Evolutionary conservation across 306 rosid genomes (phyloP).

Genomic region (Gastrolobium villosum): DNA sequence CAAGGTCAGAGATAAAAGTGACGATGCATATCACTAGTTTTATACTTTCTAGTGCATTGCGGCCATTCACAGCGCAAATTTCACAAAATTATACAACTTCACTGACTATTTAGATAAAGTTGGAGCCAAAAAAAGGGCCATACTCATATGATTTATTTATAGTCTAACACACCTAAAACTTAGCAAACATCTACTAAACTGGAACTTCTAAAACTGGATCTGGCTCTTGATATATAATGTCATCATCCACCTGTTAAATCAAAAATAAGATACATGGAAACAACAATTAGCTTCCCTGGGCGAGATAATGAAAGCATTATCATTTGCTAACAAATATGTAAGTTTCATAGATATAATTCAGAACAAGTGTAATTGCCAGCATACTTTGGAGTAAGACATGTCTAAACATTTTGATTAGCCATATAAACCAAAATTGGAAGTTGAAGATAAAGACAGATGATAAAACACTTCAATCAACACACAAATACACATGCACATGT

Average conservation of each 20-base stretch:
- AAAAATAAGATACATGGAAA: constrained; percentile 31
- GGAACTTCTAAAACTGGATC: constrained; percentile 41
- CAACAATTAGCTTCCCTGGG: constrained; percentile 26
- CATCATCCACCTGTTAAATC: constrained; percentile 44
- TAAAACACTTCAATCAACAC: constrained; percentile 1
- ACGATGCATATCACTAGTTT: constrained; percentile 28
- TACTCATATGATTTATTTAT: constrained; percentile 31
- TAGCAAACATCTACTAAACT: constrained; percentile 40
- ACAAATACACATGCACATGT: not conserved
- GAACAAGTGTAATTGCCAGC: not conserved
- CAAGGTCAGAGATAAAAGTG: constrained; percentile 32
- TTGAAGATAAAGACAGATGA: not conserved
- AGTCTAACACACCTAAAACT: constrained; percentile 35
- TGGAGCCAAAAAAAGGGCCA: constrained; percentile 25
- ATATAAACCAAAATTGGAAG: not conserved
- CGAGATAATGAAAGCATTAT: constrained; percentile 28
- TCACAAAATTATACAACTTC: constrained; percentile 31
- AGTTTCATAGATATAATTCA: not conserved
- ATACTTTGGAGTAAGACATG: not conserved
- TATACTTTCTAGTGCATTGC: constrained; percentile 28
- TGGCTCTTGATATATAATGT: constrained; percentile 28
- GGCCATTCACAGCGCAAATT: constrained; percentile 38
- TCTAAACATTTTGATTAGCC: not conserved
- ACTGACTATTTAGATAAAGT: constrained; percentile 31
- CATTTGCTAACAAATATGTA: constrained; percentile 8